phyloP scores from a whole-genome alignment of 176 grass and related monocot genomes.

The Ananas comosus region DNA sequence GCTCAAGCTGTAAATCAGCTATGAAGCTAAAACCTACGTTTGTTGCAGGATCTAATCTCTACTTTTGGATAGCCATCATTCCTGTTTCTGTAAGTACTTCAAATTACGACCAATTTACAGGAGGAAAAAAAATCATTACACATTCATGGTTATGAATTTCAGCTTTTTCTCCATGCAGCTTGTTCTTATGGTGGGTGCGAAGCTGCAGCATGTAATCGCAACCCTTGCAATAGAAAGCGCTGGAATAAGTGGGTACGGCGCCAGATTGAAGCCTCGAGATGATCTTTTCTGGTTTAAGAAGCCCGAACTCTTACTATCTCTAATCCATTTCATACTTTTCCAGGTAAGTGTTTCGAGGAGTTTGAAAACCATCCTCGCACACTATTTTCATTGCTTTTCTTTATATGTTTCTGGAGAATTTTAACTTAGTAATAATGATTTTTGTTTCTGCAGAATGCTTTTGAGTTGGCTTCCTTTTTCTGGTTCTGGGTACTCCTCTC shows the following conservation, averaged over 20 bases:
- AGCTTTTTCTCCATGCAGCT: slow-evolving; percentile 29
- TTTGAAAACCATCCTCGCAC: slow-evolving; percentile 3
- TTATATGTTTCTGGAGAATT: background rate
- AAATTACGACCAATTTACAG: background rate
- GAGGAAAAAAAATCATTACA: background rate
- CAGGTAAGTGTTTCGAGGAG: slow-evolving; percentile 37
- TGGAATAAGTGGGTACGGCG: slow-evolving; percentile 51
- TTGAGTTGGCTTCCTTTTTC: slow-evolving; percentile 98
- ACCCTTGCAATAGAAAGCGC: slow-evolving; percentile 78
- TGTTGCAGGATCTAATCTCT: slow-evolving; percentile 84
- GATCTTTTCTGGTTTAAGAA: slow-evolving; percentile 99
- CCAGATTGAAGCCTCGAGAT: slow-evolving; percentile 64
- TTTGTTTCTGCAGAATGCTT: slow-evolving; percentile 69
- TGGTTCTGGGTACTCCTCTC: slow-evolving; percentile 90
- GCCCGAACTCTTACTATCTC: slow-evolving; percentile 68
- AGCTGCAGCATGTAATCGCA: slow-evolving; percentile 90
- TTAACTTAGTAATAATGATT: slow-evolving; percentile 18
- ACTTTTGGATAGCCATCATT: slow-evolving; percentile 99
- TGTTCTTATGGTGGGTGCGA: slow-evolving; percentile 91
- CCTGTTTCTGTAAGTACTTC: slow-evolving; percentile 53
- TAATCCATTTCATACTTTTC: slow-evolving; percentile 97
- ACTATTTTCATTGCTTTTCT: slow-evolving; percentile 3
- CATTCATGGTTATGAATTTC: background rate
- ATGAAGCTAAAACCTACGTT: background rate
- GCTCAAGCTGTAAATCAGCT: background rate